These are phyloP conservation scores for Phytomonas francai DNA, from an alignment of 208 protist species.

Conservation along the genomic window DNA sequence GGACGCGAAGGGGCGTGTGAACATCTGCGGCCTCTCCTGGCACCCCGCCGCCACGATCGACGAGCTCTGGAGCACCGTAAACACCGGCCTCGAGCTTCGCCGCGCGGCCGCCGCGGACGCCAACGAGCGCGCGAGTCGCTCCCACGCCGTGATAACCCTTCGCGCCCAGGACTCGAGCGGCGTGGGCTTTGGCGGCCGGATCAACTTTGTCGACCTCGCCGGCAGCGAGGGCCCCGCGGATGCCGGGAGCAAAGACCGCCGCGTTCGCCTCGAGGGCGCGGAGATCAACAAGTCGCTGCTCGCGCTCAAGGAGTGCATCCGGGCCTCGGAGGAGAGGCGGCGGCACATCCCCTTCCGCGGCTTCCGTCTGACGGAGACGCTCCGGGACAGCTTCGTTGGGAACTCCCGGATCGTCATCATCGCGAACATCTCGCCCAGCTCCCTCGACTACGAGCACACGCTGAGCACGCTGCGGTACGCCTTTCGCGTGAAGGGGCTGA, in stretches of 20 bases:
- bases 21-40: slow-evolving; percentile 89
- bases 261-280: slow-evolving; percentile 93
- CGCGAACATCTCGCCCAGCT: slow-evolving; percentile 89
- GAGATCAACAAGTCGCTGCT: too few relatives aligned
- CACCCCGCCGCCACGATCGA: slow-evolving; percentile 31
- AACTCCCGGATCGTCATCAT: slow-evolving; percentile 95
- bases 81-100: slow-evolving; percentile 70
- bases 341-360: slow-evolving; percentile 95
- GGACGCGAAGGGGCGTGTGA: slow-evolving; percentile 83
- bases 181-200: slow-evolving; percentile 49
- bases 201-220: slow-evolving; percentile 97
- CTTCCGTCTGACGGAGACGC: slow-evolving; percentile 94
- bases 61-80: slow-evolving; percentile 69
- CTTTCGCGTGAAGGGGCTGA: slow-evolving; percentile 86
- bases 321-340: slow-evolving; percentile 90
- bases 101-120: slow-evolving; percentile 83
- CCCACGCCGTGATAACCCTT: slow-evolving; percentile 81
- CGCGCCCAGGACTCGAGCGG: slow-evolving; percentile 27
- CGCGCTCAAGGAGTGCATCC: slow-evolving; percentile 98
- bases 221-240: slow-evolving; percentile 95
- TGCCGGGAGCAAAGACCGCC: slow-evolving; percentile 78
- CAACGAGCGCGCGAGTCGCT: slow-evolving; percentile 84
- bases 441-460: slow-evolving; percentile 89
- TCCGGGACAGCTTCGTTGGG: slow-evolving; percentile 94
- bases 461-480: slow-evolving; percentile 98